Conservation (phyloP, 2,329 filamentous ascomycete genomes). For the Calonectria henricotiae region DNA sequence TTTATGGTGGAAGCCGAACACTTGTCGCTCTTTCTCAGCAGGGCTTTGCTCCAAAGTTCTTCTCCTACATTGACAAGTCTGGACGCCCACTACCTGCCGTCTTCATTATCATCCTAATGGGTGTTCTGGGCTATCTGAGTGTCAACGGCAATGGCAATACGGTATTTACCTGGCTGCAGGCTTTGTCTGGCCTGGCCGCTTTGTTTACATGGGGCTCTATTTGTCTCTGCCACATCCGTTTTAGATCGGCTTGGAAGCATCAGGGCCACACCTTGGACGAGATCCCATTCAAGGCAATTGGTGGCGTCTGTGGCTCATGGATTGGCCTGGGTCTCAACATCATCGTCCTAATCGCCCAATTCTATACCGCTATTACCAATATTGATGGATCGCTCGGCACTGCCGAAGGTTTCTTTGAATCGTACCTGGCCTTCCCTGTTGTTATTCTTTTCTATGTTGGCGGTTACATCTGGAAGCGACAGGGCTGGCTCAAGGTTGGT, state of each 20-base stretch:
- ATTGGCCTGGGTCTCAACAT: slow-evolving; percentile 73
- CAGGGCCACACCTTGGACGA: slow-evolving; percentile 77
- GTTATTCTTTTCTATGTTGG: slow-evolving; percentile 69
- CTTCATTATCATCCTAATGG: slow-evolving; percentile 64
- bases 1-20: slow-evolving; percentile 74
- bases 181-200: slow-evolving; percentile 76
- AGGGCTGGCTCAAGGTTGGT: slow-evolving; percentile 70
- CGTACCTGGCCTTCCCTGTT: slow-evolving; percentile 70
- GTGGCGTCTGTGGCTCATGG: slow-evolving; percentile 77
- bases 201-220: slow-evolving; percentile 82
- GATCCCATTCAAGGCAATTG: slow-evolving; percentile 76
- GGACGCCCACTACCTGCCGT: slow-evolving; percentile 72
- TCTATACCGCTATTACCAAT: slow-evolving; percentile 65
- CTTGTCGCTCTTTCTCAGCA: slow-evolving; percentile 74
- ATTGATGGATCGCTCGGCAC: slow-evolving; percentile 50
- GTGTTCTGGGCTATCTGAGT: slow-evolving; percentile 67
- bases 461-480: slow-evolving; percentile 77
- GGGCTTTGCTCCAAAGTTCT: slow-evolving; percentile 71
- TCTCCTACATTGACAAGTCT: slow-evolving; percentile 72
- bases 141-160: slow-evolving; percentile 63
- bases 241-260: slow-evolving; percentile 75
- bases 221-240: slow-evolving; percentile 79
- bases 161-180: slow-evolving; percentile 78
- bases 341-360: slow-evolving; percentile 72
- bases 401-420: slow-evolving; percentile 68